These are phyloP conservation scores for Entomortierella lignicola DNA, from an alignment of 192 early-diverging fungal genomes.

Conservation along the genomic window DNA sequence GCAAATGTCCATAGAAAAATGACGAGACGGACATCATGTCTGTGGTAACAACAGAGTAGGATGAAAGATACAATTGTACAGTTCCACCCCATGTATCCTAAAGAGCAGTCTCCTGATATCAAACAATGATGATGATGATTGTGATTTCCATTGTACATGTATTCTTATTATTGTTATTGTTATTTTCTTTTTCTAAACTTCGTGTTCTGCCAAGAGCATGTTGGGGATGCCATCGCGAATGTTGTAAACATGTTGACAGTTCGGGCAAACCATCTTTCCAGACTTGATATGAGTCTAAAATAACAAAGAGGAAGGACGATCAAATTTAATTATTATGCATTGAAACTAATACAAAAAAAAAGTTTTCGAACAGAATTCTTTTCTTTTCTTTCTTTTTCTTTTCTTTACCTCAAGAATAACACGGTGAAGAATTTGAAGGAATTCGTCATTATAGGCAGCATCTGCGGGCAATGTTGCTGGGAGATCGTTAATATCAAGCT, in stretches of 20 bases:
- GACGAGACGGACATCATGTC: no score
- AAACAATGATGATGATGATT: no score
- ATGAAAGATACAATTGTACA: no score
- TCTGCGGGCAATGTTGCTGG: slow-evolving; percentile 72
- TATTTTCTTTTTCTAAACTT: slow-evolving; percentile 62
- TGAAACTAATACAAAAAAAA: no score
- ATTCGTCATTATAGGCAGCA: slow-evolving; percentile 69
- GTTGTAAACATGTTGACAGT: slow-evolving; percentile 90
- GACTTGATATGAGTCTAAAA: slow-evolving; percentile 82
- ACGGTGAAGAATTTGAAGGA: slow-evolving; percentile 80
- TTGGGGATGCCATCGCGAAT: slow-evolving; percentile 96
- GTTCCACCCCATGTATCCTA: no score
- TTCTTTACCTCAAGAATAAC: slow-evolving; percentile 81
- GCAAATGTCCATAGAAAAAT: no score
- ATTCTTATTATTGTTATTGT: not conserved
- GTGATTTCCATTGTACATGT: no score
- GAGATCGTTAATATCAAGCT: slow-evolving; percentile 78
- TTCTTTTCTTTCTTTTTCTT: slow-evolving; percentile 1
- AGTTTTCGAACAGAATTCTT: not conserved
- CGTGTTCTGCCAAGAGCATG: slow-evolving; percentile 87
- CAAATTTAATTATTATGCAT: not conserved
- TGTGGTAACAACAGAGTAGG: no score
- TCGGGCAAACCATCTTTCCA: slow-evolving; percentile 92
- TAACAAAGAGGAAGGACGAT: not conserved
- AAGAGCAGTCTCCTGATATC: no score